Percentiles rank a stretch among this genome's conserved stretches.
These are phyloP conservation scores for Penicillium sp. DNA, from an alignment of 2,329 filamentous ascomycete genomes.

Conservation along the genomic window DNA sequence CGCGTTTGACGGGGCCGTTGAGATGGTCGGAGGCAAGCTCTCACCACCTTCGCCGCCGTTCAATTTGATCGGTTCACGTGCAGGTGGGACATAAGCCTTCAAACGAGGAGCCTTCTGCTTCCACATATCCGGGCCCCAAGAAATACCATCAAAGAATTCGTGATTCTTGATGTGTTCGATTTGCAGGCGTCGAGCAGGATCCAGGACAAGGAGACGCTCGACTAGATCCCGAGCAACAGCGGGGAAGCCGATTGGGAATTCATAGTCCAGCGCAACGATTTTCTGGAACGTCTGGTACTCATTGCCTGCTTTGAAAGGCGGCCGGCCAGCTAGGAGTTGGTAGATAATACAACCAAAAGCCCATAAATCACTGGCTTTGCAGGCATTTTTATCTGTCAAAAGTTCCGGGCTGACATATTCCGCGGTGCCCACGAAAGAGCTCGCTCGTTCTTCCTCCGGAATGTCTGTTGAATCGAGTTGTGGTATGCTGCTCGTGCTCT, in stretches of 20 bases:
- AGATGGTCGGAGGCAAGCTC: constrained; percentile 44
- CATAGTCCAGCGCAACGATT: constrained; percentile 90
- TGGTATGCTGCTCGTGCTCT: constrained; percentile 46
- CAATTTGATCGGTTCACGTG: constrained; percentile 75
- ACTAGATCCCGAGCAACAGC: constrained; percentile 81
- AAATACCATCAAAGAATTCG: constrained; percentile 85
- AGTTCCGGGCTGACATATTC: constrained; percentile 98
- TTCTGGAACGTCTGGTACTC: constrained; percentile 99
- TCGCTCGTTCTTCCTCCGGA: constrained; percentile 69
- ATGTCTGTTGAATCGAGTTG: constrained; percentile 53
- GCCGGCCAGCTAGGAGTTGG: constrained; percentile 89
- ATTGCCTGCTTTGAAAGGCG: constrained; percentile 92
- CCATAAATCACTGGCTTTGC: constrained; percentile 97
- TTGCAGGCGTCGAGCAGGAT: constrained; percentile 77
- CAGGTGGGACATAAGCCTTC: constrained; percentile 75
- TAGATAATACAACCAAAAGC: constrained; percentile 98
- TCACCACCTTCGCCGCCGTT: constrained; percentile 52
- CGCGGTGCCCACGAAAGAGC: constrained; percentile 94
- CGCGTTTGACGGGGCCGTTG: constrained; percentile 38
- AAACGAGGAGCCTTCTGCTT: constrained; percentile 83
- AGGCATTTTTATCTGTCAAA: constrained; percentile 93
- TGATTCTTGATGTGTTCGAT: constrained; percentile 98
- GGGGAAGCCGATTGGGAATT: constrained; percentile 87
- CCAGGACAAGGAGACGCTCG: constrained; percentile 83
- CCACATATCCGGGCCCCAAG: constrained; percentile 83